Percentiles rank a stretch among this genome's conserved stretches.
Conservation (phyloP, 768 basidiomycete species). For the Lactifluus hygrophoroides region DNA sequence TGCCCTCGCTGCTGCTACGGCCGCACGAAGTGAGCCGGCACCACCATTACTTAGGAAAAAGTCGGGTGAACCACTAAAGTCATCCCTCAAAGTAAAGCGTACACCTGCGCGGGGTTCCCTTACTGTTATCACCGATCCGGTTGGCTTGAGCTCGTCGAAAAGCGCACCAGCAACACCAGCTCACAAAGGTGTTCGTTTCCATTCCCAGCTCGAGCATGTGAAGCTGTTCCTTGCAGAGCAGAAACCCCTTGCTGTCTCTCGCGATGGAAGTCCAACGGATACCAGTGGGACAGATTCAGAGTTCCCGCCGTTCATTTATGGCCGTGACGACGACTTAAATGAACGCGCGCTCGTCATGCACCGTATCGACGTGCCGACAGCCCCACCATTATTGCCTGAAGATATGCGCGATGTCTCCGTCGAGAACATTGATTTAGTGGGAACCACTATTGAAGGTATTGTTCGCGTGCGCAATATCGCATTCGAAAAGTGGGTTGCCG, state of each 20-base stretch:
- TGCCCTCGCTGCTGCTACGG: slow-evolving; percentile 5
- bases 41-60: slow-evolving; percentile 66
- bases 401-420: slow-evolving; percentile 40
- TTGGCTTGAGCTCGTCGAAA: slow-evolving; percentile 37
- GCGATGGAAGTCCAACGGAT: slow-evolving; percentile 84
- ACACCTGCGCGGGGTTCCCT: slow-evolving; percentile 38
- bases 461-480: slow-evolving; percentile 79
- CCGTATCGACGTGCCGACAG: slow-evolving; percentile 57
- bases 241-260: slow-evolving; percentile 87
- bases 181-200: slow-evolving; percentile 87
- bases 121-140: slow-evolving; percentile 39
- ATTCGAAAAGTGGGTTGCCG: slow-evolving; percentile 78
- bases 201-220: slow-evolving; percentile 84
- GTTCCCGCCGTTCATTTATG: slow-evolving; percentile 63
- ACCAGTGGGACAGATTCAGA: slow-evolving; percentile 75
- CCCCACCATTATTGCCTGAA: slow-evolving; percentile 23
- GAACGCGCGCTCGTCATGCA: slow-evolving; percentile 44
- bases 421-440: slow-evolving; percentile 46
- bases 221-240: slow-evolving; percentile 93
- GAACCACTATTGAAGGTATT: slow-evolving; percentile 53
- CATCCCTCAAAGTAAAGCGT: slow-evolving; percentile 73
- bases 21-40: background rate
- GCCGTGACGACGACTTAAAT: slow-evolving; percentile 28
- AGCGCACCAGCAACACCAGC: slow-evolving; percentile 81
- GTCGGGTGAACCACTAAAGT: slow-evolving; percentile 87